Base-by-base conservation (phyloP, 768 basidiomycete species). In the Omphalotus guepiniiformis region DNA sequence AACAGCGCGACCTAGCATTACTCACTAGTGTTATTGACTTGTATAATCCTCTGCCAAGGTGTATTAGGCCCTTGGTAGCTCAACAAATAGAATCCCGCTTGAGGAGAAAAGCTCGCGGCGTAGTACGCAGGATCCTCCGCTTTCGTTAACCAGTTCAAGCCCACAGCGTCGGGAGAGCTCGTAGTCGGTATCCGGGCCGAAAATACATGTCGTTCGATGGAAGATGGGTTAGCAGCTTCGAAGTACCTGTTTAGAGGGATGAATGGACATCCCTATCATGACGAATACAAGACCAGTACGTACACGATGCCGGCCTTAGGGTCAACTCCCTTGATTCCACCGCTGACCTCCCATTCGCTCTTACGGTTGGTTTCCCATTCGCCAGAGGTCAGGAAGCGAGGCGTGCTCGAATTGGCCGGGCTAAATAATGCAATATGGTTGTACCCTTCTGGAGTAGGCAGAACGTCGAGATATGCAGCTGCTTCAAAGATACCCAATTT, bases 371-470 rank as follows among this genome's bases (percentile, higher is more conserved):
- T n/a, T 64, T 99, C 95, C 93, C 93, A 96, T 15, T 80, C 61
- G 1, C 95, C 95, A 2, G 74, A 73, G 1, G 95, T 98, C 30
- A 99, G 71, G 71, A 91, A 99, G 27, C 68, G 76, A 2, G 94
- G 93, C 1, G 73, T 78, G 23, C 71, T 65, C 15, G 85, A 74
- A 50, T 75, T 77, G 3, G 86, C 80, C 5, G 92, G 85, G 53
- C 78, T 84, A 72, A 94, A 99, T 26, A 93, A 75, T 0, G 95
- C 96, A 57, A 99, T 83, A 60, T 98, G 95, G 55, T 90, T 85
- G 71, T 76, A 97, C 0, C 96, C 96, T 3, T 88, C 81, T 21
- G 69, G 57, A 25, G 77, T 82, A 7, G 95, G 92, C 4, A 94
- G 79, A 51, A 99, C 76, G 63, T 99, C 96, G 40, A 99, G 76